Base-by-base conservation (phyloP, 495 filamentous ascomycete species). In the Aspergillus sclerotiicarbonarius region DNA sequence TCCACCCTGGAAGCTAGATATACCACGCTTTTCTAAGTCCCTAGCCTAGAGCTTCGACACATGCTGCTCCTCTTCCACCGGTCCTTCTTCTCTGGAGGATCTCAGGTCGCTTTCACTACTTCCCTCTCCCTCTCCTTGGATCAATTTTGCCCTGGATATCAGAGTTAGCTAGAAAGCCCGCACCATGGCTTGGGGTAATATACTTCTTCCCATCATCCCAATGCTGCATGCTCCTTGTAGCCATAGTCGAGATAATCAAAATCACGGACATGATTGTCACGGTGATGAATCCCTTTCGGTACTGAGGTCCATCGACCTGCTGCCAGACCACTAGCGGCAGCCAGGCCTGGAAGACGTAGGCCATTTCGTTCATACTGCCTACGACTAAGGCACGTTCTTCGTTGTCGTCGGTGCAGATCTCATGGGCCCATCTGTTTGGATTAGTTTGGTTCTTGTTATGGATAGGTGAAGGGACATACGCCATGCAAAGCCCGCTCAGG, bases 311-410 rank as follows among this genome's bases (percentile, higher is more conserved):
- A 55, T 82, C 77, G n/a, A 80, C 66, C 60, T 80, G 78, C 62
- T 80, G 74, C 78, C 77, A 82, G 3, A 82, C 77, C 32, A 80
- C 58, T 30, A 74, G 69, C 13, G 79, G 78, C 25, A 82, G 53
- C 79, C 78, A 82, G 1, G 76, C 74, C 60, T 81, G 76, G 49
- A 80, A 62, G 15, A 79, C 75, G 53, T 79, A 78, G 15, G 75
- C 74, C 65, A 80, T 66, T 32, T 80, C 74, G 46, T 81, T 80
- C 79, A 82, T 81, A 46, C 68, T 71, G 8, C 71, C 76, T 37
- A 78, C 71, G 0, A 77, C 76, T 8, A 84, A 68, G 7, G 80
- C 74, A 19, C 78, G 69, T 59, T 80, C 78, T 68, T 82, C 79
- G 48, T 80, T 78, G 62, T 82, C 76, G 6, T 72, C 71, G 37